These are phyloP conservation scores for Aspergillus sp. DNA, from an alignment of 2,329 filamentous ascomycete genomes.

Conservation along the genomic window DNA sequence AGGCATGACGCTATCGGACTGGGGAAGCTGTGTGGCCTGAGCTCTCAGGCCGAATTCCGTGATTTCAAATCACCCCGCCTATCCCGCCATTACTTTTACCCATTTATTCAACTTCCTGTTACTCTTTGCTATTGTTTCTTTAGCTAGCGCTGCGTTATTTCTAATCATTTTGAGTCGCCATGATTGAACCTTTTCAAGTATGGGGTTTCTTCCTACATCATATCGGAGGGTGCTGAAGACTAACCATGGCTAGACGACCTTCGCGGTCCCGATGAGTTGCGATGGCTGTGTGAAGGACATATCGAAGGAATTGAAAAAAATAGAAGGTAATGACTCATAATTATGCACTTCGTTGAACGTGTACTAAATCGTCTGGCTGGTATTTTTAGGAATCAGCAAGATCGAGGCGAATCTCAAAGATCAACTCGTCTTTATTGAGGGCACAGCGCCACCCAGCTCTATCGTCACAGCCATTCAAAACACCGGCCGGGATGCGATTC, in stretches of 20 bases:
- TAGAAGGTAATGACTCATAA: slow-evolving; percentile 55
- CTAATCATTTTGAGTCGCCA: slow-evolving; percentile 22
- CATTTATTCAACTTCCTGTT: neutral
- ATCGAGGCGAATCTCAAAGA: slow-evolving; percentile 79
- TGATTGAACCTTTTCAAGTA: slow-evolving; percentile 51
- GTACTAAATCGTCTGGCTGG: neutral
- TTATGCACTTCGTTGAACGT: slow-evolving; percentile 1
- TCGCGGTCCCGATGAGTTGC: slow-evolving; percentile 92
- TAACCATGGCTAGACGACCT: slow-evolving; percentile 67
- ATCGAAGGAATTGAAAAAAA: slow-evolving; percentile 71
- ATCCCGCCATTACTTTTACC: slow-evolving; percentile 20
- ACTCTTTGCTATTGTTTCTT: neutral
- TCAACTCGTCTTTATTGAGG: slow-evolving; percentile 81
- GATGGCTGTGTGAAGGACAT: slow-evolving; percentile 85
- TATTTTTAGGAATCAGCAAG: slow-evolving; percentile 67
- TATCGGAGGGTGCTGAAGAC: neutral
- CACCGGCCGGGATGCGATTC: slow-evolving; percentile 89
- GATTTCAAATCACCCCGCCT: slow-evolving; percentile 25
- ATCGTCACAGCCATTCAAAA: slow-evolving; percentile 86
- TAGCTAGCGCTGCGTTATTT: neutral
- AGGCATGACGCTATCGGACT: slow-evolving; percentile 26
- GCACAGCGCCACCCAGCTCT: slow-evolving; percentile 83
- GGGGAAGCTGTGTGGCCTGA: slow-evolving; percentile 18
- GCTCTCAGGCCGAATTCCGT: neutral
- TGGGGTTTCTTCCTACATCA: slow-evolving; percentile 5